Evolutionary conservation across 371 early-diverging fungal species (phyloP).

Genomic region (Apophysomyces ossiformis): DNA sequence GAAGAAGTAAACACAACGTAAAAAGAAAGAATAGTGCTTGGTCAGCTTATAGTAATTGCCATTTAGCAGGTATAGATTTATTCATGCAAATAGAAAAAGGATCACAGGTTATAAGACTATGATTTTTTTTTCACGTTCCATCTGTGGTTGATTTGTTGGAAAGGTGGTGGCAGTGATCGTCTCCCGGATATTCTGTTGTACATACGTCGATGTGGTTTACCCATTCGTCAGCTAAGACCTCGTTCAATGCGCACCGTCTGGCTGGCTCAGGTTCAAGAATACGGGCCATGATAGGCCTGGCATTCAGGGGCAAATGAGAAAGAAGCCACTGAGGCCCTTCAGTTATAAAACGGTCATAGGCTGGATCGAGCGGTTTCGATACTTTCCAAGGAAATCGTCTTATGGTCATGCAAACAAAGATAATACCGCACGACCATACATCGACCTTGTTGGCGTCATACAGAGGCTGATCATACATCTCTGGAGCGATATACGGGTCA

Average conservation of each 20-base stretch:
- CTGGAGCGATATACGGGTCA: conserved; percentile 67
- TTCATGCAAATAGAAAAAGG: too few relatives aligned
- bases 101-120: too few relatives aligned
- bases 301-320: conserved; percentile 32
- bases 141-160: conserved; percentile 27
- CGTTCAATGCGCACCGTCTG: conserved; percentile 45
- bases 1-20: too few relatives aligned
- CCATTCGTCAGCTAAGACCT: conserved; percentile 58
- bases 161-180: conserved; percentile 47
- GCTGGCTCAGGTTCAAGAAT: conserved; percentile 59
- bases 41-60: too few relatives aligned
- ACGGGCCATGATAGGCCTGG: conserved; percentile 36
- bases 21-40: too few relatives aligned
- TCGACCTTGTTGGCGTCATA: conserved; percentile 69
- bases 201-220: conserved; percentile 57
- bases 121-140: not conserved
- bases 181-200: conserved; percentile 31
- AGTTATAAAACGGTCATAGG: not conserved
- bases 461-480: conserved; percentile 46
- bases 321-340: conserved; percentile 31
- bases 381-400: conserved; percentile 70
- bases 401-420: conserved; percentile 71
- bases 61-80: too few relatives aligned
- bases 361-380: not conserved
- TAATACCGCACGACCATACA: conserved; percentile 75